Evolutionary conservation across 257 asterid genomes (phyloP).

Genomic region (Linderniella brevidens): DNA sequence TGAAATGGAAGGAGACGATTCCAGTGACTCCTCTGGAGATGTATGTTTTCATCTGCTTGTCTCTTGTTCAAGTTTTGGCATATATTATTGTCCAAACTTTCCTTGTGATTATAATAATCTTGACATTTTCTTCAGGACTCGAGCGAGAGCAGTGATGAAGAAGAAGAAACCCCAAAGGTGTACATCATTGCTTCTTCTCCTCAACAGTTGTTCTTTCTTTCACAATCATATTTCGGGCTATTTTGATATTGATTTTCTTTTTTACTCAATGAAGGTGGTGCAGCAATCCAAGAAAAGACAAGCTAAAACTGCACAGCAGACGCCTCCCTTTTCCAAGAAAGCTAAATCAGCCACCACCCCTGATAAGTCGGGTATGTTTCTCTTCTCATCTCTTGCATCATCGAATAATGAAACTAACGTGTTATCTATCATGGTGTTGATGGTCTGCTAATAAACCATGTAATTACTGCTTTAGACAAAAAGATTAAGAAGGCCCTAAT

Average conservation of each 20-base stretch:
- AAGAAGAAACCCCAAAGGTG: conserved; percentile 30
- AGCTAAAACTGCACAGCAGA: conserved; percentile 16
- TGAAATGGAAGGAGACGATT: conserved; percentile 13
- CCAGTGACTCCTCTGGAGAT: conserved; percentile 9
- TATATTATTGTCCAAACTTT: not conserved
- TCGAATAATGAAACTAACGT: too few species aligned
- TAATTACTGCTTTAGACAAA: too few species aligned
- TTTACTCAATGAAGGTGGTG: not conserved
- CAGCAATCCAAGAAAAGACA: conserved; percentile 34
- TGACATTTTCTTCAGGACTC: conserved; percentile 11
- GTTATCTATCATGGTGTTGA: too few species aligned
- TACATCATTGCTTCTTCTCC: too few species aligned
- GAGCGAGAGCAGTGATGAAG: conserved; percentile 20
- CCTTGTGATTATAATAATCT: too few species aligned
- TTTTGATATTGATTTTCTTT: not conserved
- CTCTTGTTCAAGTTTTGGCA: not conserved
- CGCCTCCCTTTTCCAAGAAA: conserved; percentile 30
- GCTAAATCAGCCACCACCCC: conserved; percentile 30
- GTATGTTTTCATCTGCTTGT: conserved; percentile 10
- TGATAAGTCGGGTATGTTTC: conserved; percentile 12
- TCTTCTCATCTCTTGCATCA: not conserved
- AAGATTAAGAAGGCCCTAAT: too few species aligned
- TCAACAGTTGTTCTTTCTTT: too few species aligned
- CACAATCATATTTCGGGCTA: too few species aligned
- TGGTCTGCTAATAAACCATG: too few species aligned